Base-by-base conservation (phyloP, 2,329 filamentous ascomycete species). In the Sclerotinia subarctica region DNA sequence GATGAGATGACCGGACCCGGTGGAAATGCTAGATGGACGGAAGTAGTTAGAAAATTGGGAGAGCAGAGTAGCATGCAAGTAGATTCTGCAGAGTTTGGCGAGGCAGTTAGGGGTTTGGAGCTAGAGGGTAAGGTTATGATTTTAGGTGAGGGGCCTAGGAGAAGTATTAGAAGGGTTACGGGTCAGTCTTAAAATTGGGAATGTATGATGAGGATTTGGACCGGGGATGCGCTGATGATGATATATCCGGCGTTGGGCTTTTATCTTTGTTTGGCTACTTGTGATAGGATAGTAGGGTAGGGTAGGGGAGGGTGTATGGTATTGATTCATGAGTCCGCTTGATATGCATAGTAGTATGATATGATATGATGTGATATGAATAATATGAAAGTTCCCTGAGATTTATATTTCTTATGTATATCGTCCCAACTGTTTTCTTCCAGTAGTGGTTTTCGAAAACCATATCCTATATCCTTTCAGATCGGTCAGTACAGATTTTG, bases 71-170 rank as follows among this genome's bases (percentile, higher is more conserved):
- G 87, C 75, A 82, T 90, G 69, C 83, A 87, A 15, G 83, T 98
- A 13, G 94, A 97, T 75, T 84, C 86, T 51, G 80, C 83, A 13
- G 94, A 98, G 78, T 95, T 99, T 78, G 86, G 87, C 17, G 94
- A 97, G 78, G 90, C 89, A 17, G 86, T 98, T 78, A 84, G 90
- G 71, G 82, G 85, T 15, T 81, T 98, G 69, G 94, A 99, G 82
- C 87, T 90, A 71, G 95, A 98, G 80, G 95, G 94, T 0, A 82
- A 86, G 44, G 84, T 97, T 68, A 91, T 91, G 79, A 83, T 98
- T 24, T 84, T 85, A 46, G 95, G 95, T 0, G 94, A 98, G 74
- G 95, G 95, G 5, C 85, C 90, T 24, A 88, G 94, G 79, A 92
- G 89, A 81, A 92, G 82, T 72, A 89, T 99, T 63, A 87, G 94